phyloP scores from a whole-genome alignment of 176 grass and related monocot species.

The Otatea glauca region DNA sequence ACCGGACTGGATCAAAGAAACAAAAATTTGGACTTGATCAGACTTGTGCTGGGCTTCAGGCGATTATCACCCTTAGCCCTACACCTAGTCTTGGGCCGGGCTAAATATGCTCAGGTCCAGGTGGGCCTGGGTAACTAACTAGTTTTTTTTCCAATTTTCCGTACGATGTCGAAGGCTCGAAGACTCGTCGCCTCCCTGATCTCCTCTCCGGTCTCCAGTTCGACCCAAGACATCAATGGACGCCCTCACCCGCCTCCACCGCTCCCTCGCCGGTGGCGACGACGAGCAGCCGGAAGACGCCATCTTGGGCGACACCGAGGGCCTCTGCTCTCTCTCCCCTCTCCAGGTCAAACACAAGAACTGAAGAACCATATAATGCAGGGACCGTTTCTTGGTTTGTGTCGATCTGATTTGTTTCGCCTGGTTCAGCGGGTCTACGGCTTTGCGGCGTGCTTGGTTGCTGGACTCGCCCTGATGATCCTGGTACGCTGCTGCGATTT shows the following conservation, averaged over 20 bases:
- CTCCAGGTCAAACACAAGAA: conserved; percentile 57
- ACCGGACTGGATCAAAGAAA: too few species aligned
- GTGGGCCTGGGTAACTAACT: background rate
- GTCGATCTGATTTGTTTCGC: conserved; percentile 38
- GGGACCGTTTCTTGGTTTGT: conserved; percentile 19
- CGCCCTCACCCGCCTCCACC: conserved; percentile 66
- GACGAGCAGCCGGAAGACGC: conserved; percentile 61
- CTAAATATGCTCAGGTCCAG: too few species aligned
- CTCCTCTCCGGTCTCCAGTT: background rate
- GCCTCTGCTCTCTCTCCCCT: conserved; percentile 66
- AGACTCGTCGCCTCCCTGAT: background rate
- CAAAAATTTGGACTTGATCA: too few species aligned
- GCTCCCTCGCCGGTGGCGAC: conserved; percentile 64
- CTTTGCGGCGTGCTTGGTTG: conserved; percentile 66
- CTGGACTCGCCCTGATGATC: conserved; percentile 81
- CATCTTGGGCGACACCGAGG: conserved; percentile 64
- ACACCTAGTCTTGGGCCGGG: too few species aligned
- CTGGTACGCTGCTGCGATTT: conserved; percentile 59
- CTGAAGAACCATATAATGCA: conserved; percentile 16
- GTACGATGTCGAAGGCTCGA: background rate
- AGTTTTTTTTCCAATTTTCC: background rate
- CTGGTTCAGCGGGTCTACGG: conserved; percentile 72
- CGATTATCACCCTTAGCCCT: too few species aligned
- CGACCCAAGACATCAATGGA: conserved; percentile 60
- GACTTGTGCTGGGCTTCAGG: too few species aligned